Evolutionary conservation across 2,329 filamentous ascomycete species (phyloP).

Genomic region (Pseudonectria buxi): DNA sequence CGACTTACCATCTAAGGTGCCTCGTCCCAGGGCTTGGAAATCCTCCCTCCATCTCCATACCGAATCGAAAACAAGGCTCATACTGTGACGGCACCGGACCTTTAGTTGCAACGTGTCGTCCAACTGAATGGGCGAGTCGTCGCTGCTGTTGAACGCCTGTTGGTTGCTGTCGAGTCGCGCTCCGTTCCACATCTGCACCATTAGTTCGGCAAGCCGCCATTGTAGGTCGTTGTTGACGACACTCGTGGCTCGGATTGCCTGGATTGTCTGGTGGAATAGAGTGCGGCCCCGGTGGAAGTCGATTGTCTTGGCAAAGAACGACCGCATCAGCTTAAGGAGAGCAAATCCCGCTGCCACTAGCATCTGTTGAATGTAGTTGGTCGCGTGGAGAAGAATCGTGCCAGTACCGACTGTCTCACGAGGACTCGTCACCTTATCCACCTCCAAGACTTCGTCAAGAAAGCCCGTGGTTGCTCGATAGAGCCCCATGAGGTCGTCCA

Average conservation of each 20-base stretch:
- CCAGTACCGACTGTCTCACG: slow-evolving; percentile 41
- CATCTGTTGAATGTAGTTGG: slow-evolving; percentile 79
- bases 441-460: slow-evolving; percentile 56
- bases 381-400: slow-evolving; percentile 57
- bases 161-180: slow-evolving; percentile 46
- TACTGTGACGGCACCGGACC: slow-evolving; percentile 76
- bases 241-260: slow-evolving; percentile 63
- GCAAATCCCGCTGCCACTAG: slow-evolving; percentile 74
- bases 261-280: slow-evolving; percentile 65
- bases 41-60: slow-evolving; percentile 83
- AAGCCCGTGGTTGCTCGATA: slow-evolving; percentile 67
- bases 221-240: slow-evolving; percentile 73
- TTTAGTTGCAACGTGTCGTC: slow-evolving; percentile 73
- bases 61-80: slow-evolving; percentile 78
- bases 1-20: slow-evolving; percentile 61
- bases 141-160: slow-evolving; percentile 42
- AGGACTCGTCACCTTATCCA: slow-evolving; percentile 41
- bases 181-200: slow-evolving; percentile 80
- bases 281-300: slow-evolving; percentile 61
- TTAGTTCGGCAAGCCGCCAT: slow-evolving; percentile 74
- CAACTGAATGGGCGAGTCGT: slow-evolving; percentile 43
- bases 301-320: slow-evolving; percentile 66
- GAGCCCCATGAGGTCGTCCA: slow-evolving; percentile 67
- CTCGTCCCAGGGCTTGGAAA: slow-evolving; percentile 64
- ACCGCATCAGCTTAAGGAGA: slow-evolving; percentile 70